Percentiles rank a stretch among this genome's conserved stretches.
These are phyloP conservation scores for Lactifluus volemus DNA, from an alignment of 768 basidiomycete genomes.

Conservation along the genomic window DNA sequence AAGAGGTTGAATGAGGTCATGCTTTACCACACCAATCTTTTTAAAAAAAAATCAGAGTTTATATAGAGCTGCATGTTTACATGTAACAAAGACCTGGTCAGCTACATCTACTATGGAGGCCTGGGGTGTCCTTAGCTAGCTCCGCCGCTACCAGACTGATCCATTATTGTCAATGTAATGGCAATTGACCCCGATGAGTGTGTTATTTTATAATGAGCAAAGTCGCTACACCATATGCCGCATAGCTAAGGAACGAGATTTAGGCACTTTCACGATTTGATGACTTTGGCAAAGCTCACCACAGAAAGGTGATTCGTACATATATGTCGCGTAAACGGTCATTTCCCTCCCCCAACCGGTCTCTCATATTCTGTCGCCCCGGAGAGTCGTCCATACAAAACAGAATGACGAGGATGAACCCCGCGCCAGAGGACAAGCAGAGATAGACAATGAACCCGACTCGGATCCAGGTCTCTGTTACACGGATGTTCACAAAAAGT, in stretches of 20 bases:
- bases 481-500: neutral
- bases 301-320: neutral
- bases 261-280: neutral
- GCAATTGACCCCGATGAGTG: no score
- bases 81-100: no score
- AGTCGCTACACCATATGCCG: slow-evolving; percentile 1
- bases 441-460: neutral
- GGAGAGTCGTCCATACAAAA: neutral
- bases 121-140: no score
- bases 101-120: no score
- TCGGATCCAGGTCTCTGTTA: neutral
- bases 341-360: neutral
- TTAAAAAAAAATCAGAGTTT: no score
- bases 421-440: neutral
- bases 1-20: no score
- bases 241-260: neutral
- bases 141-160: no score
- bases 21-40: no score
- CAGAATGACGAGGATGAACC: neutral
- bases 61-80: no score
- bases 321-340: neutral
- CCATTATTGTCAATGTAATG: no score
- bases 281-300: neutral
- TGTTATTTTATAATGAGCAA: no score
- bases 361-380: neutral